Percentiles rank a stretch among this genome's conserved stretches.
These are phyloP conservation scores for Diplotaxis tenuifolia DNA, from an alignment of 345 rosid genomes.

Conservation along the genomic window DNA sequence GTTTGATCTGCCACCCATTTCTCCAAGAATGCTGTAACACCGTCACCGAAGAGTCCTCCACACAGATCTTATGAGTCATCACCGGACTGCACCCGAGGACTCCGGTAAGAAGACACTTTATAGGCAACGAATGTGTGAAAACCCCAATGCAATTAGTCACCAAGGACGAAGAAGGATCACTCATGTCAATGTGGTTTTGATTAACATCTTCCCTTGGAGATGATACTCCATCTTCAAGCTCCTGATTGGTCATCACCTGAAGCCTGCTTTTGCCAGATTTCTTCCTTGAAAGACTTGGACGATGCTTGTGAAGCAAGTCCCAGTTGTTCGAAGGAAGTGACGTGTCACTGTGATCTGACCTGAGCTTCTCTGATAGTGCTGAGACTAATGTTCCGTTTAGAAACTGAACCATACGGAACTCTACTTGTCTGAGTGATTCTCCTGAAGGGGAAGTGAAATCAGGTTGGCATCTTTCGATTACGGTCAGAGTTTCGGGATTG, in stretches of 20 bases:
- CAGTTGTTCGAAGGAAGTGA: slow-evolving; percentile 49
- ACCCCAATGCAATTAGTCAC: slow-evolving; percentile 56
- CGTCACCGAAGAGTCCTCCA: slow-evolving; percentile 89
- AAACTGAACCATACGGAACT: slow-evolving; percentile 87
- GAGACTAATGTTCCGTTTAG: slow-evolving; percentile 58
- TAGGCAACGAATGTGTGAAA: slow-evolving; percentile 79
- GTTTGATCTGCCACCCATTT: slow-evolving; percentile 93
- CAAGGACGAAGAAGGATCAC: slow-evolving; percentile 55
- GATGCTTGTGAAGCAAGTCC: slow-evolving; percentile 68
- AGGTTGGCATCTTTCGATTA: slow-evolving; percentile 75
- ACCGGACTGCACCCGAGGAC: slow-evolving; percentile 77
- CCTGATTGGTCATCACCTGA: slow-evolving; percentile 71
- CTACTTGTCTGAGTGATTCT: slow-evolving; percentile 91
- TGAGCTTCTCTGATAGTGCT: slow-evolving; percentile 64
- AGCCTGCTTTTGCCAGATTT: slow-evolving; percentile 94
- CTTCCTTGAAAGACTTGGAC: slow-evolving; percentile 59
- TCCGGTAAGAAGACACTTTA: slow-evolving; percentile 83
- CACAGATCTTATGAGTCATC: slow-evolving; percentile 68
- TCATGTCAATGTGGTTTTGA: slow-evolving; percentile 42
- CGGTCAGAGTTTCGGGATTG: slow-evolving; percentile 55
- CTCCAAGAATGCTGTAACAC: slow-evolving; percentile 78
- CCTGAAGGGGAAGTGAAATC: slow-evolving; percentile 90
- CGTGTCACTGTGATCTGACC: slow-evolving; percentile 52
- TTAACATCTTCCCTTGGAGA: slow-evolving; percentile 59
- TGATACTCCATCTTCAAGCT: slow-evolving; percentile 62